Percentiles rank a stretch among this genome's conserved stretches.
These are phyloP conservation scores for Colletotrichum noveboracense DNA, from an alignment of 2,329 filamentous ascomycete genomes.

Conservation along the genomic window DNA sequence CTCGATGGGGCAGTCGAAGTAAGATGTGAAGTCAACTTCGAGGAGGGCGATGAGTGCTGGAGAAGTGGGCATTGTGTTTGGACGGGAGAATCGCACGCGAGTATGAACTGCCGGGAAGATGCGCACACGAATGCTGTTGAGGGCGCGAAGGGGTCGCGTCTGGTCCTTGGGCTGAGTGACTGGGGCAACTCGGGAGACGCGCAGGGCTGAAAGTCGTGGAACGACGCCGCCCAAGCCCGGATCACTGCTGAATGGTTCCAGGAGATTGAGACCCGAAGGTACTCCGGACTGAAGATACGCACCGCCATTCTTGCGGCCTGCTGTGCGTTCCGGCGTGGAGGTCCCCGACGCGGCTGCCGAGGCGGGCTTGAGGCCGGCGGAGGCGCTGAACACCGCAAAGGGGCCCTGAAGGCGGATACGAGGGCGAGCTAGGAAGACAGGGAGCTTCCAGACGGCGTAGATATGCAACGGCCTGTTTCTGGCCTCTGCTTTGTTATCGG, in stretches of 20 bases:
- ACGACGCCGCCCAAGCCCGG: constrained; percentile 64
- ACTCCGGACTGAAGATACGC: constrained; percentile 74
- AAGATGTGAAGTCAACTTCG: constrained; percentile 76
- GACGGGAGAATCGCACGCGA: constrained; percentile 73
- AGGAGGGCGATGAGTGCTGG: constrained; percentile 71
- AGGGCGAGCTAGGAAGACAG: constrained; percentile 63
- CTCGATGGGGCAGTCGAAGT: constrained; percentile 69
- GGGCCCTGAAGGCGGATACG: constrained; percentile 71
- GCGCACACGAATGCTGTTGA: constrained; percentile 66
- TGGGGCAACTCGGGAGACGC: constrained; percentile 77
- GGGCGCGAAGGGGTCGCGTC: constrained; percentile 67
- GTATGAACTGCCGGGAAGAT: constrained; percentile 75
- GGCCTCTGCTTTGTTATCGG: constrained; percentile 18
- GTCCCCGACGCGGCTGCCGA: constrained; percentile 40
- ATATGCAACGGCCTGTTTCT: constrained; percentile 41
- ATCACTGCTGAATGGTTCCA: constrained; percentile 74
- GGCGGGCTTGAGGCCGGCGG: constrained; percentile 63
- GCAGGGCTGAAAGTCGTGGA: constrained; percentile 73
- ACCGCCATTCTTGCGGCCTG: constrained; percentile 37
- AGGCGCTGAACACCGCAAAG: constrained; percentile 68
- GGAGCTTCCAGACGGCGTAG: constrained; percentile 65
- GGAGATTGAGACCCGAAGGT: constrained; percentile 76
- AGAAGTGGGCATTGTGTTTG: constrained; percentile 62
- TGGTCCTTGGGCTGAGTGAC: constrained; percentile 66
- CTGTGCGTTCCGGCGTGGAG: constrained; percentile 7